Evolutionary conservation across 805 yeast genomes (phyloP).

Genomic region (Schwanniomyces occidentalis): DNA sequence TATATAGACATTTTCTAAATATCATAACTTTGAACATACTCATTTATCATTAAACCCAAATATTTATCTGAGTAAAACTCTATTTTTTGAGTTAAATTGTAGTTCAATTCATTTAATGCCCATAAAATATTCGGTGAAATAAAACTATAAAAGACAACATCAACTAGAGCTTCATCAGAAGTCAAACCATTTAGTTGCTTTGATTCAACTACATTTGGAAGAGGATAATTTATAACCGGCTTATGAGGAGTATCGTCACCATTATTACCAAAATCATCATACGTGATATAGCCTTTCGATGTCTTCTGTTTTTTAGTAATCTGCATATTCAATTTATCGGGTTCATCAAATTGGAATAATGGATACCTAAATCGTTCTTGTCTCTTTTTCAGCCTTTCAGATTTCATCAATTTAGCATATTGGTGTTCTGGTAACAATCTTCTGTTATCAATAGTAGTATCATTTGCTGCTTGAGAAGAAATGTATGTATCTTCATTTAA

Average conservation of each 20-base stretch:
- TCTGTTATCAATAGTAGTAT: constrained; percentile 11
- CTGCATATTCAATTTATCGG: background rate
- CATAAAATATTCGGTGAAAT: constrained; percentile 41
- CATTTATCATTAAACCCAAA: constrained; percentile 34
- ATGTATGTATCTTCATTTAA: constrained; percentile 57
- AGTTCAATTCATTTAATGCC: constrained; percentile 32
- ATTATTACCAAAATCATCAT: constrained; percentile 78
- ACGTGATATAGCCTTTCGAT: constrained; percentile 74
- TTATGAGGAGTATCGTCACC: constrained; percentile 85
- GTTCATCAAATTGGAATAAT: background rate
- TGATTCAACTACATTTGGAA: constrained; percentile 80
- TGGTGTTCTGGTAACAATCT: constrained; percentile 26
- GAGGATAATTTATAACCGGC: constrained; percentile 54
- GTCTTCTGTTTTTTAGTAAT: constrained; percentile 14
- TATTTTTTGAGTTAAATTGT: constrained; percentile 14
- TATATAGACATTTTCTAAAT: no score
- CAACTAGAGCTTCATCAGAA: constrained; percentile 40
- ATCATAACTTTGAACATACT: constrained; percentile 23
- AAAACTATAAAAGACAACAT: constrained; percentile 79
- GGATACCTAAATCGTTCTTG: constrained; percentile 2
- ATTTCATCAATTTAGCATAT: constrained; percentile 5
- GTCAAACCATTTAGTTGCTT: constrained; percentile 28
- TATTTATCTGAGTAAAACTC: constrained; percentile 30
- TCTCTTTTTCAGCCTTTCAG: background rate
- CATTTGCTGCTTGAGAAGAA: background rate